phyloP scores from a whole-genome alignment of 208 protist species.

The Leishmania braziliensis region DNA sequence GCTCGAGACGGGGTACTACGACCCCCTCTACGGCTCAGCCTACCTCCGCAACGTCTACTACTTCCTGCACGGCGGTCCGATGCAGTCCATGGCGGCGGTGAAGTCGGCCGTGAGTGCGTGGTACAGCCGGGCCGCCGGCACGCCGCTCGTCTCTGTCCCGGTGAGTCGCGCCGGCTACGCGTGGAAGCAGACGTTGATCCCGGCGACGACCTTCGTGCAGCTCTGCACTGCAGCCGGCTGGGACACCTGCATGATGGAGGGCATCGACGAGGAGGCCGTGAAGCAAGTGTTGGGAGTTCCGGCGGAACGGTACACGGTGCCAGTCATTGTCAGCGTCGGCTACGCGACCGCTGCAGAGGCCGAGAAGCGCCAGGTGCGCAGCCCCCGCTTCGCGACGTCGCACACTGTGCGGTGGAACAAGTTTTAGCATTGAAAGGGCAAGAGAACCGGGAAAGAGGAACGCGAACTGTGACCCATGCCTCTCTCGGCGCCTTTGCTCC shows the following conservation, averaged over 20 bases:
- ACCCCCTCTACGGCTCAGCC: slow-evolving; percentile 44
- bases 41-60: slow-evolving; percentile 78
- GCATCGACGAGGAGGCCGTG: slow-evolving; percentile 82
- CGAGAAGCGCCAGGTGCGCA: slow-evolving; percentile 26
- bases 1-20: slow-evolving; percentile 58
- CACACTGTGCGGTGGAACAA: slow-evolving; percentile 70
- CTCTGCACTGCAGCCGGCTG: slow-evolving; percentile 61
- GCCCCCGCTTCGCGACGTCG: slow-evolving; percentile 48
- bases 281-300: slow-evolving; percentile 70
- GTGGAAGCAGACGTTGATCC: slow-evolving; percentile 91
- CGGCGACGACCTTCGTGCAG: slow-evolving; percentile 78
- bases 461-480: not conserved
- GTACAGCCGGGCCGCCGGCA: slow-evolving; percentile 61
- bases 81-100: slow-evolving; percentile 42
- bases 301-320: slow-evolving; percentile 67
- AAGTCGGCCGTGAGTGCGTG: slow-evolving; percentile 57
- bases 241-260: slow-evolving; percentile 83
- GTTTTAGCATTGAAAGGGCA: slow-evolving; percentile 25
- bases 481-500: not conserved
- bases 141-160: slow-evolving; percentile 68
- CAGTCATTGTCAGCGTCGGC: slow-evolving; percentile 79
- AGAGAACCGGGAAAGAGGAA: not conserved
- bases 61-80: slow-evolving; percentile 69
- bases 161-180: slow-evolving; percentile 71
- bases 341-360: slow-evolving; percentile 37